Base-by-base conservation (phyloP, 805 yeast genomes). In the Yarrowia bubula region DNA sequence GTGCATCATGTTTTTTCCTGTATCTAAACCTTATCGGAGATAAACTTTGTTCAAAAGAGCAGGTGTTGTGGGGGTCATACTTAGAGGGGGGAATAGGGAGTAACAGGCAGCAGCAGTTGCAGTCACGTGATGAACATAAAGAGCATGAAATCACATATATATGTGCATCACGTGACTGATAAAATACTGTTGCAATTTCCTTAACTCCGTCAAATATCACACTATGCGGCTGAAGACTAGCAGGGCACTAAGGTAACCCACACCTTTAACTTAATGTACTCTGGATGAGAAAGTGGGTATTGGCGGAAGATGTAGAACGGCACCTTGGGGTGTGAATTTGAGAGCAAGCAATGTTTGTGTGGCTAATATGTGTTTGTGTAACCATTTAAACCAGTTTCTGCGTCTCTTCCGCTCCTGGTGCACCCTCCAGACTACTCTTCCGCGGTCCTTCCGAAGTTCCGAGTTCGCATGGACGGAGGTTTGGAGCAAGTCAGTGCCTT, bases 211-310 rank as follows among this genome's bases (percentile, higher is more conserved):
- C 18, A 9, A 41, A 42, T n/a, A n/a, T n/a, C 32, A 18, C 9
- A 5, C 15, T 18, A 46, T 46, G 51, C 37, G 51, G 51, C 51
- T 46, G 51, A 46, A n/a, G n/a, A 22, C 18, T 31, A 15, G 37
- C 14, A 31, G 31, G 18, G 37, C 50, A 46, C 50, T 46, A 46
- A 46, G 4, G 38, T 46, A 46, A n/a, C 51, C 37, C 37, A 6
- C 51, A 46, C 37, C 51, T 46, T 46, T 46, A 46, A 46, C 51
- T 14, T 46, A 46, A 46, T 46, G 51, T 22, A 46, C 22, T 22
- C 17, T 13, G 17, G 42, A n/a, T 14, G 42, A 15, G 42, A 38
- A 14, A 5, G 5, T 22, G 28, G 28, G 3, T 22, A 22, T 22
- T 22, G 28, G 28, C 28, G 28, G 28, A n/a, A 5, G 28, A 22